phyloP scores from a whole-genome alignment of 2,329 filamentous ascomycete species.

The Penicillium sp. region DNA sequence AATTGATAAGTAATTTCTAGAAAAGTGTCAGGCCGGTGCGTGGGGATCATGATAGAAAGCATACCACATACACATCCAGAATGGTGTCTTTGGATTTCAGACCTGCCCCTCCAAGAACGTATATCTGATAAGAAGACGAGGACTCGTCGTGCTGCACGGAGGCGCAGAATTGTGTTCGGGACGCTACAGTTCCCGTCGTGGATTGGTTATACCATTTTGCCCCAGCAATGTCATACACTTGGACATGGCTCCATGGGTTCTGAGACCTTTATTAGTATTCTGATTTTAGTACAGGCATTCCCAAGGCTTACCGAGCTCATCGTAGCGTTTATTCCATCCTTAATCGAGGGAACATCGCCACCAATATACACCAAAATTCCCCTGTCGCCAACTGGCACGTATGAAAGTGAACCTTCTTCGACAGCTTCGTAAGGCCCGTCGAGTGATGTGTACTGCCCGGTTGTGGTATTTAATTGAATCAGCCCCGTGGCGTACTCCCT shows the following conservation, averaged over 20 bases:
- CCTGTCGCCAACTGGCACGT: conserved; percentile 5
- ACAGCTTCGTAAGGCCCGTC: conserved; percentile 9
- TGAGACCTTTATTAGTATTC: not conserved
- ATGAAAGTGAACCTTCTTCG: conserved; percentile 11
- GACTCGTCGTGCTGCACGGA: conserved; percentile 10
- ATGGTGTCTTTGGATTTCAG: conserved; percentile 2
- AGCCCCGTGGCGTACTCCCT: conserved; percentile 5
- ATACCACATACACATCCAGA: conserved; percentile 9
- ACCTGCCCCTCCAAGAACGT: conserved; percentile 12
- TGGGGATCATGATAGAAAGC: not conserved
- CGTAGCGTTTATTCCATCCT: conserved; percentile 9
- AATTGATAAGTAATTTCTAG: conserved; percentile 14
- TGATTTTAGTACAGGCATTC: not conserved
- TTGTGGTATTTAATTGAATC: conserved; percentile 16
- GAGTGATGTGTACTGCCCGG: conserved; percentile 3
- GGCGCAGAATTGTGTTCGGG: conserved; percentile 16
- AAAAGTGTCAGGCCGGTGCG: not conserved
- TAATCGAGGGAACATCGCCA: conserved; percentile 15
- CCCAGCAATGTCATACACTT: conserved; percentile 13
- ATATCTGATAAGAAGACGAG: conserved; percentile 12
- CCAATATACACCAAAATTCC: conserved; percentile 15
- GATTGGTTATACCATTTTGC: conserved; percentile 18
- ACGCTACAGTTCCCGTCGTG: conserved; percentile 9
- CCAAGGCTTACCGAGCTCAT: conserved; percentile 2
- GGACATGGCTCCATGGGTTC: conserved; percentile 13